A percentile compares a stretch with the other conserved stretches of the same genome.
These are phyloP conservation scores for Grosmannia huntii DNA, from an alignment of 2,329 filamentous ascomycete species.

Conservation along the genomic window DNA sequence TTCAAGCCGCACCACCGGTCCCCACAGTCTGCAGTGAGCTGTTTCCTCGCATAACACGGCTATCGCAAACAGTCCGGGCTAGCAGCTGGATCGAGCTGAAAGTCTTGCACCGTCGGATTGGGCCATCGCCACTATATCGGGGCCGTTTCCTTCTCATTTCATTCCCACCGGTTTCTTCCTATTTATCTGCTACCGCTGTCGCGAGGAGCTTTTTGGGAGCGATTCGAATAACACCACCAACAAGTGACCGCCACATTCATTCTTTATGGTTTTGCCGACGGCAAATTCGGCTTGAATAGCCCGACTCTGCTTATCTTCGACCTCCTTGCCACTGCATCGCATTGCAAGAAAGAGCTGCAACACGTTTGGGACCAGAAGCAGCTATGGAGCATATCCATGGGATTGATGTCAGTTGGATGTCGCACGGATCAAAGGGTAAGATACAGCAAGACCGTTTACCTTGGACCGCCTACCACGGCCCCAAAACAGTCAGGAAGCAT, in stretches of 20 bases:
- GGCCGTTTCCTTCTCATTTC: not conserved
- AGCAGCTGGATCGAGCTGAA: not conserved
- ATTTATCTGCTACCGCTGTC: not conserved
- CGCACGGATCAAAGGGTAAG: constrained; percentile 71
- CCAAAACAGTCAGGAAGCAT: not conserved
- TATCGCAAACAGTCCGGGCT: not conserved
- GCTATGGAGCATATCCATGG: constrained; percentile 69
- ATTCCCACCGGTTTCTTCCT: not conserved
- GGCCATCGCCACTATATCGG: constrained; percentile 1
- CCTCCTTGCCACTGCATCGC: not conserved
- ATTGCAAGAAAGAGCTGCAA: not conserved
- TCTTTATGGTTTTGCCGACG: not conserved
- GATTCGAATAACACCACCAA: not conserved
- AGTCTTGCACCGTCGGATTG: not conserved
- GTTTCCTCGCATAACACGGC: not conserved
- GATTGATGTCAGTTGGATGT: constrained; percentile 83
- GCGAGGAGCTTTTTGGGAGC: not conserved
- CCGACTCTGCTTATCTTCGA: no score
- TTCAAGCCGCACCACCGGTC: not conserved
- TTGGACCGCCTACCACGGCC: not conserved
- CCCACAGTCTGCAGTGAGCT: not conserved
- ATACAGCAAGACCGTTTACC: constrained; percentile 20
- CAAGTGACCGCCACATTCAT: not conserved
- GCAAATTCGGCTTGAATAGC: not conserved
- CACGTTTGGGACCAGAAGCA: not conserved